A percentile compares a stretch with the other conserved stretches of the same genome.
Evolutionary conservation across 148 eudicot species (phyloP).

Genomic region (Rhododendron williamsianum): DNA sequence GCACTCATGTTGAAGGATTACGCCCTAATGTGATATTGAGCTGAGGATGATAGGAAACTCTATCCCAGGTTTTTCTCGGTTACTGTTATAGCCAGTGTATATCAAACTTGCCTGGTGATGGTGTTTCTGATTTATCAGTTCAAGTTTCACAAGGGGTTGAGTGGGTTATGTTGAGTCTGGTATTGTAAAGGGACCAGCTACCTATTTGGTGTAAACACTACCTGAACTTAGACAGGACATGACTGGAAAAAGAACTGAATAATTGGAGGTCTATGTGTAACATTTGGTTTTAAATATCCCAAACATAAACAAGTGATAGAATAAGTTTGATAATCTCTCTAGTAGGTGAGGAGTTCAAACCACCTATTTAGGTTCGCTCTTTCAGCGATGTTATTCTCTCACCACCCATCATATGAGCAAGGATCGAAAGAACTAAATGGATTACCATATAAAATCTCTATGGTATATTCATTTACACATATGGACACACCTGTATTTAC

Average conservation of each 20-base stretch:
- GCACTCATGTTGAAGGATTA: neutral
- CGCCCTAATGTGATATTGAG: neutral
- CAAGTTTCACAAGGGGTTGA: constrained; percentile 3
- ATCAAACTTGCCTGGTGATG: neutral
- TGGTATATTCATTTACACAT: neutral
- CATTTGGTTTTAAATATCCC: neutral
- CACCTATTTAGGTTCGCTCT: neutral
- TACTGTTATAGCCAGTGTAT: neutral
- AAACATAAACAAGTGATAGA: neutral
- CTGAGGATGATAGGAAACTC: neutral
- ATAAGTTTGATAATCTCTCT: neutral
- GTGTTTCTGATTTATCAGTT: neutral
- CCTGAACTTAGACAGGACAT: neutral
- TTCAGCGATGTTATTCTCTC: neutral
- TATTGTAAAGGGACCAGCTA: neutral
- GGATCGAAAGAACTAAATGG: neutral
- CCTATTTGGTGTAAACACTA: too few relatives aligned
- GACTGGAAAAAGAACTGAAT: neutral
- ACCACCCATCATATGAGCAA: neutral
- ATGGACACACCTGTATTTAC: neutral
- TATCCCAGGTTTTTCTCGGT: neutral
- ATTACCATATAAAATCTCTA: neutral
- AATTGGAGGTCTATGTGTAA: neutral
- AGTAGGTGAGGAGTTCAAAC: neutral
- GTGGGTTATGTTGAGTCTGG: neutral